These are phyloP conservation scores for Stachybotrys echinatus DNA, from an alignment of 2,329 filamentous ascomycete species.

Conservation along the genomic window DNA sequence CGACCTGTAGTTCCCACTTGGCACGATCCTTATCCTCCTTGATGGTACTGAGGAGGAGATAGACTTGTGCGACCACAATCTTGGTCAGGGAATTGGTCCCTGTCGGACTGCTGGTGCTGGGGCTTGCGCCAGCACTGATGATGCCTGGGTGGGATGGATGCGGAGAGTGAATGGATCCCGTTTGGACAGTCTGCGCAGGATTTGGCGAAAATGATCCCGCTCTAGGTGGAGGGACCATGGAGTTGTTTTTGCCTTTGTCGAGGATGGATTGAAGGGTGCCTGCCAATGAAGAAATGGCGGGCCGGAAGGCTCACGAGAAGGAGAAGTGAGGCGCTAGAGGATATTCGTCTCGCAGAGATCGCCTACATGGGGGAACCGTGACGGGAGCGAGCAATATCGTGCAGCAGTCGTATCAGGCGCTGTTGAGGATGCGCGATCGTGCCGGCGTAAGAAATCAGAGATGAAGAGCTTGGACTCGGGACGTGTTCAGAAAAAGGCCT, in stretches of 20 bases:
- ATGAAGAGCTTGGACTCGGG: slow-evolving; percentile 5
- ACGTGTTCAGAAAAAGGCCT: background rate
- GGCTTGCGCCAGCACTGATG: slow-evolving; percentile 56
- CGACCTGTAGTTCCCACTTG: slow-evolving; percentile 89
- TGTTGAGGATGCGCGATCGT: slow-evolving; percentile 12
- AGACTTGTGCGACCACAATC: slow-evolving; percentile 93
- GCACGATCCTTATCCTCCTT: slow-evolving; percentile 87
- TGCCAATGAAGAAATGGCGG: slow-evolving; percentile 29
- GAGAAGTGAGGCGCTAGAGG: slow-evolving; percentile 19
- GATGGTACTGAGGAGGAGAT: slow-evolving; percentile 87
- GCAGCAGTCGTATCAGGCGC: slow-evolving; percentile 8
- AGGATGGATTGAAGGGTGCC: slow-evolving; percentile 25
- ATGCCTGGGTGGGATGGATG: slow-evolving; percentile 50
- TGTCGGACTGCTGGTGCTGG: slow-evolving; percentile 58
- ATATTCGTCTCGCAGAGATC: slow-evolving; percentile 14
- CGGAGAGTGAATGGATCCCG: slow-evolving; percentile 49
- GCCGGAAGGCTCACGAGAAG: slow-evolving; percentile 26
- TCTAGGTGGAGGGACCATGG: slow-evolving; percentile 57
- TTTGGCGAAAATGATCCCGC: slow-evolving; percentile 61
- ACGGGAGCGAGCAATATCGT: slow-evolving; percentile 8
- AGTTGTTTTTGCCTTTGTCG: slow-evolving; percentile 30
- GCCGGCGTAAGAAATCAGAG: slow-evolving; percentile 8
- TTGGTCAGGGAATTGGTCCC: slow-evolving; percentile 70
- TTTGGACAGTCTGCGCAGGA: slow-evolving; percentile 53
- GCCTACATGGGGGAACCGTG: slow-evolving; percentile 28